Evolutionary conservation across 2,329 filamentous ascomycete species (phyloP), one percentile per base, ranked within the genome.

Genomic region (Rhynchosporium graminicola): DNA sequence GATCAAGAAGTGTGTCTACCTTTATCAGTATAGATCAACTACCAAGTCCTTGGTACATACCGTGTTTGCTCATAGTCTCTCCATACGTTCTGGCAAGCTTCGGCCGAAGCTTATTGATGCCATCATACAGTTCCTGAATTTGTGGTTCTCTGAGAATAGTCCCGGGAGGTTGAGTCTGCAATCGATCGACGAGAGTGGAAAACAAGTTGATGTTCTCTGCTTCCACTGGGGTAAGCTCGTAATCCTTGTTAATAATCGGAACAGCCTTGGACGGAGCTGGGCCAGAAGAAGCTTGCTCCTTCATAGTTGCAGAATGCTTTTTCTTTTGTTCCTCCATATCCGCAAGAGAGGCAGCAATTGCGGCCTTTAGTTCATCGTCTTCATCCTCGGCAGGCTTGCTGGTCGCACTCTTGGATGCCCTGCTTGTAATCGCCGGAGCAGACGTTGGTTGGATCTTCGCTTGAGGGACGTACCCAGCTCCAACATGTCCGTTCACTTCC

Each of bases 241-340:
- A 97, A 70, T 97, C 92, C 71, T 93, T 96, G 78, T 94, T 96
- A 0, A 91, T 89, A 48, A 90, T 77, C 3, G 80, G 75, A 67
- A 83, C 86, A 48, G 80, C 79, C n/a, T 83, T 79, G 29, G 81
- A 76, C 2, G 79, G 75, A 3, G 79, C 75, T 15, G 79, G 76
- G 31, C 80, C 78, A 1, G 81, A 78, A 43, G 84, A 82, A 1
- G 89, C 84, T 65, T 95, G 91, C 72, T 91, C 87, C 74, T 95
- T 96, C 70, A 98, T 82, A 1, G 87, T 87, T 4, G 89, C 90
- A 1, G 92, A 87, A 74, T 98, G 92, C 69, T 87, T 88, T 77
- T 94, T 89, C 80, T 99, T 98, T 75, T 99, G 94, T 75, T 97
- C 91, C 76, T 99, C 95, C 92, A 98, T 97, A 73, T 99, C 95